Conservation (phyloP, 495 filamentous ascomycete species). For the Acidomyces sp. region DNA sequence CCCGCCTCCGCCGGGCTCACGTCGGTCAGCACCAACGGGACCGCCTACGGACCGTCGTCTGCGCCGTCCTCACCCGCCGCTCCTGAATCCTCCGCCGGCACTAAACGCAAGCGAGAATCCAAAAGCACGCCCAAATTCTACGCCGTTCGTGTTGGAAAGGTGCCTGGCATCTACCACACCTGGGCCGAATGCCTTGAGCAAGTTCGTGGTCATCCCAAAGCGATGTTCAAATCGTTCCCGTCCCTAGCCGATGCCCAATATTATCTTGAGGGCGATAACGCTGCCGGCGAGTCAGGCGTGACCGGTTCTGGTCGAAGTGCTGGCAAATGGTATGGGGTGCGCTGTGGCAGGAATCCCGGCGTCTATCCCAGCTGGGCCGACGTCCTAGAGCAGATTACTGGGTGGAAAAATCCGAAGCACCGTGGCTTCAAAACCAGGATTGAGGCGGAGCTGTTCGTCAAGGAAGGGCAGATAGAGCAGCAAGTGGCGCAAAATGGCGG, state of each 20-base stretch:
- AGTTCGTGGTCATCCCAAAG: constrained; percentile 73
- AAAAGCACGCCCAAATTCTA: constrained; percentile 71
- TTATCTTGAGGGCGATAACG: constrained; percentile 45
- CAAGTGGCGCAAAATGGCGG: neutral
- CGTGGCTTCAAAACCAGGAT: constrained; percentile 62
- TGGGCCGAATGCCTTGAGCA: constrained; percentile 75
- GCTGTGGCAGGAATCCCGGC: constrained; percentile 63
- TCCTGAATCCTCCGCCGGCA: constrained; percentile 30
- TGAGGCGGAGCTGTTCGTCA: constrained; percentile 67
- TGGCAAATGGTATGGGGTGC: constrained; percentile 71
- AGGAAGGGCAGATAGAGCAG: constrained; percentile 29
- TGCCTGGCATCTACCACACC: constrained; percentile 73
- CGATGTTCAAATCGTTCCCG: constrained; percentile 74
- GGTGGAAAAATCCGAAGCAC: constrained; percentile 65
- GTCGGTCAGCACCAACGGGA: constrained; percentile 6
- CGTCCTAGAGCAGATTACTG: constrained; percentile 63
- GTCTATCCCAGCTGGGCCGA: constrained; percentile 82
- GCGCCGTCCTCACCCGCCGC: constrained; percentile 1
- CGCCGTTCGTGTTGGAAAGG: constrained; percentile 63
- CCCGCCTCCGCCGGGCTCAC: constrained; percentile 7
- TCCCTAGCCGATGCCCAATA: constrained; percentile 61
- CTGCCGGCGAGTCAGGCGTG: constrained; percentile 2
- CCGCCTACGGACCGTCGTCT: neutral
- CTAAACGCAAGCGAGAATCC: constrained; percentile 50
- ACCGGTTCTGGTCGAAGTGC: neutral